Conservation (phyloP, 495 filamentous ascomycete genomes). For the Lepidopterella palustris region DNA sequence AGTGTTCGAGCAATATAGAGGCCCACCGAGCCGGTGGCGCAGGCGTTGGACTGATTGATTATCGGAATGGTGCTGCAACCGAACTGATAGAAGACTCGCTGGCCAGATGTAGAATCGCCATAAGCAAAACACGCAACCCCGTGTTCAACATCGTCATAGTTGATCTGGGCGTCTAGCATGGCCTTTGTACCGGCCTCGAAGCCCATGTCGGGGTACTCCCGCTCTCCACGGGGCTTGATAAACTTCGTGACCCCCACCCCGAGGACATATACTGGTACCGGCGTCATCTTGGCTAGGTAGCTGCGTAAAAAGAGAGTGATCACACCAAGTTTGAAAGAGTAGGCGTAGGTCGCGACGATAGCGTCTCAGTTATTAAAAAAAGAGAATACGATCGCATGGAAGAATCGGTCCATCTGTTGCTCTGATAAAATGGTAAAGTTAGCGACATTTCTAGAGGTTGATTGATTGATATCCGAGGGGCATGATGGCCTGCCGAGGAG, state of each 20-base stretch:
- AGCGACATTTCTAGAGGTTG: too few relatives aligned
- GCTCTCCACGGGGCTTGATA: conserved; percentile 92
- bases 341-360: too few relatives aligned
- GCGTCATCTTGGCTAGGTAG: conserved; percentile 46
- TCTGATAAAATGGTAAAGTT: too few relatives aligned
- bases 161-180: conserved; percentile 89
- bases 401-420: too few relatives aligned
- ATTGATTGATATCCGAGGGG: too few relatives aligned
- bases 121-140: conserved; percentile 96
- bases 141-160: conserved; percentile 93
- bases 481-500: too few relatives aligned
- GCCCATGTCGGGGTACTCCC: conserved; percentile 82
- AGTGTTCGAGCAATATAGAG: conserved; percentile 75
- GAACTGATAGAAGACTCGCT: conserved; percentile 98
- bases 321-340: too few relatives aligned
- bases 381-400: too few relatives aligned
- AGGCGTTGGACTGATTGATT: conserved; percentile 98
- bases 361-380: too few relatives aligned
- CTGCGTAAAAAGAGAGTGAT: too few relatives aligned
- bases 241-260: conserved; percentile 99
- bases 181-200: conserved; percentile 95
- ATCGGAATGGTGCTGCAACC: conserved; percentile 94
- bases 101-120: conserved; percentile 88
- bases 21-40: conserved; percentile 85
- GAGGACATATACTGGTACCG: conserved; percentile 70